Evolutionary conservation across 345 rosid species (phyloP).

Genomic region (Gossypium stocksii): DNA sequence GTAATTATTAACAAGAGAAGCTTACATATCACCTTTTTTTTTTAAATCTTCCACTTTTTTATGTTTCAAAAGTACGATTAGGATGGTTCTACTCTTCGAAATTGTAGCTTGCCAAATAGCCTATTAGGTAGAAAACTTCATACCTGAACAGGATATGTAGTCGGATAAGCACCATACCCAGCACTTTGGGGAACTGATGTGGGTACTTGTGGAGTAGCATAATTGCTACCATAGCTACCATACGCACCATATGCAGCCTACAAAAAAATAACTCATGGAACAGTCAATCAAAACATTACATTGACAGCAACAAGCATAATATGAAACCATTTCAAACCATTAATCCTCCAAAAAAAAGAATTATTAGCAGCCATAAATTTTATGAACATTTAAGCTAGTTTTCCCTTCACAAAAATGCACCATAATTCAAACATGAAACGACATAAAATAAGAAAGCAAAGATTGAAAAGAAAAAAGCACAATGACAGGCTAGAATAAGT

Average conservation of each 20-base stretch:
- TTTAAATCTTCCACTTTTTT: too few species aligned
- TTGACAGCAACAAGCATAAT: not conserved
- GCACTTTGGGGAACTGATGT: slow-evolving; percentile 61
- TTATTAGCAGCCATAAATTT: not conserved
- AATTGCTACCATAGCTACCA: slow-evolving; percentile 62
- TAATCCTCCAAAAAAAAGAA: not conserved
- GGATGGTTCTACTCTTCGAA: too few species aligned
- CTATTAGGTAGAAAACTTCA: too few species aligned
- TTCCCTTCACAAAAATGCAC: not conserved
- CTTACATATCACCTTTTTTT: not conserved
- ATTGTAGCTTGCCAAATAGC: too few species aligned
- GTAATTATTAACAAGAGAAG: not conserved
- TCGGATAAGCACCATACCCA: slow-evolving; percentile 75
- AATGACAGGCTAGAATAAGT: not conserved
- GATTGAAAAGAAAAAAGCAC: not conserved
- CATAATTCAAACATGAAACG: not conserved
- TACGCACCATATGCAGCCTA: slow-evolving; percentile 81
- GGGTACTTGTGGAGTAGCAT: slow-evolving; percentile 62
- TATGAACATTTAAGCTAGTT: not conserved
- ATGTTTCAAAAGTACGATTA: too few species aligned
- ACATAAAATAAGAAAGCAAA: not conserved
- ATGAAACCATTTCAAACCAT: not conserved
- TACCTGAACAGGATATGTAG: slow-evolving; percentile 82
- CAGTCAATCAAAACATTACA: not conserved
- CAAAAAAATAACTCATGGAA: not conserved